phyloP scores from a whole-genome alignment of 768 basidiomycete genomes.

The Calvatia gigantea region DNA sequence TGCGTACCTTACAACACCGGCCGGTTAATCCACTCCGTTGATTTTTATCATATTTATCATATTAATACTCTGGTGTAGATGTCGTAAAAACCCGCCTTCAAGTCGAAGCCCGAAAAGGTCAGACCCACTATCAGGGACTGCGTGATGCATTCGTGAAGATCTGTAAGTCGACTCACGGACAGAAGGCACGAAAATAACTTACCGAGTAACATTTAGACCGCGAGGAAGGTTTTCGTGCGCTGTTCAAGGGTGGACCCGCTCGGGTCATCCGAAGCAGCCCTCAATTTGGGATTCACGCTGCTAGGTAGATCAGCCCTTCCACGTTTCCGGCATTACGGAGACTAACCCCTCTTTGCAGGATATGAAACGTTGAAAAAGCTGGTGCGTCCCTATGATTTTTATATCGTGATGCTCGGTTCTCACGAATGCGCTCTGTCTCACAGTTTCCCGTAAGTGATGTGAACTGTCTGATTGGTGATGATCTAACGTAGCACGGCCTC shows the following conservation, averaged over 20 bases:
- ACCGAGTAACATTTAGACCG: slow-evolving; percentile 47
- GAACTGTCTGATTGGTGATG: slow-evolving; percentile 20
- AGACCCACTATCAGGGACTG: slow-evolving; percentile 89
- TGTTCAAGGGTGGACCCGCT: slow-evolving; percentile 92
- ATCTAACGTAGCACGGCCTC: slow-evolving; percentile 19
- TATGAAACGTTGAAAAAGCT: slow-evolving; percentile 44
- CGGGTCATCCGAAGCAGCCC: slow-evolving; percentile 86
- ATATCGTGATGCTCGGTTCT: slow-evolving; percentile 8
- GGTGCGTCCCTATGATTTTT: slow-evolving; percentile 31
- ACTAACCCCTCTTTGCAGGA: slow-evolving; percentile 21
- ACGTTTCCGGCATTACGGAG: slow-evolving; percentile 16
- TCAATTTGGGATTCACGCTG: slow-evolving; percentile 92
- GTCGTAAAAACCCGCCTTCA: slow-evolving; percentile 98
- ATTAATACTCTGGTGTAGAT: slow-evolving; percentile 42
- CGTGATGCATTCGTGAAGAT: slow-evolving; percentile 89
- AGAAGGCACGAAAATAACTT: slow-evolving; percentile 5
- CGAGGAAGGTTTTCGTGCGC: slow-evolving; percentile 85
- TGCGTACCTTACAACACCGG: slow-evolving; percentile 89
- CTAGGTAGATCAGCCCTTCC: slow-evolving; percentile 40
- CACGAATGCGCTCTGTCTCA: slow-evolving; percentile 10
- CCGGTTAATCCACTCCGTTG: slow-evolving; percentile 46
- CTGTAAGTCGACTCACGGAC: slow-evolving; percentile 44
- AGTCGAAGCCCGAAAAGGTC: slow-evolving; percentile 86
- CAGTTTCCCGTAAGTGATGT: slow-evolving; percentile 45
- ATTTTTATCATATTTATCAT: slow-evolving; percentile 7